Base-by-base conservation (phyloP, 208 protist species). In the Wallacemonas sp. region DNA sequence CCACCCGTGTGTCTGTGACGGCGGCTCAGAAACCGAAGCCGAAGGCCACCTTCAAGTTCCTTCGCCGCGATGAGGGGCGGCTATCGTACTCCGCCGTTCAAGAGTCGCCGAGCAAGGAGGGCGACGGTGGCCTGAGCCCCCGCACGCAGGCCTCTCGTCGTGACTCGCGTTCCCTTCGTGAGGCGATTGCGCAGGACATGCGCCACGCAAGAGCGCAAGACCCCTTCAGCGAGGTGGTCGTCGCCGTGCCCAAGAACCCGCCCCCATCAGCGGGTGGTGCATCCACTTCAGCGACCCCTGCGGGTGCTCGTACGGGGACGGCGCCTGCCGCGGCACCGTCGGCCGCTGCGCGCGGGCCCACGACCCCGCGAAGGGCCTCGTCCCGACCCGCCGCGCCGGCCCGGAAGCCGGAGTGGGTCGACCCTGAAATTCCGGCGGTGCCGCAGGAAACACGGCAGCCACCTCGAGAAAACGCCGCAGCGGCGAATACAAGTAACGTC, bases 161-260 rank as follows among this genome's bases (percentile, higher is more conserved):
- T 1, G 85, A 81, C 58, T 93, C 90, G 1, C 72, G 79, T 41
- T 71, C 85, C 12, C 78, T 96, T 42, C 85, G 90, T 22, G 85
- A 89, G 59, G 83, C 85, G 0, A 95, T 95, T 52, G 90, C 90
- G 0, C 76, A 76, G 22, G 87, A 95, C 66, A 95, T 95, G 90
- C 83, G 81, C 60, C 83, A 83, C 42, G 82, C 76, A 32, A 79
- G 78, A 39, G 79, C 73, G 33, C 80, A 90, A 17, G 90, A 96
- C 68, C 85, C 85, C 0, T 84, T 96, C 19, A 78, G 75, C 9
- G 79, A 85, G 44, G 65, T 93, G 22, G 81, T 92, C 19, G 77
- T 96, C 8, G 90, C 90, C n/a, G 85, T 96, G 1, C 90, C 90
- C 15, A 87, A 86, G 46, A 80, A 79, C 42, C 76, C 82, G 1